Evolutionary conservation across 192 early-diverging fungal genomes (phyloP).

Genomic region (Thamnidium elegans): DNA sequence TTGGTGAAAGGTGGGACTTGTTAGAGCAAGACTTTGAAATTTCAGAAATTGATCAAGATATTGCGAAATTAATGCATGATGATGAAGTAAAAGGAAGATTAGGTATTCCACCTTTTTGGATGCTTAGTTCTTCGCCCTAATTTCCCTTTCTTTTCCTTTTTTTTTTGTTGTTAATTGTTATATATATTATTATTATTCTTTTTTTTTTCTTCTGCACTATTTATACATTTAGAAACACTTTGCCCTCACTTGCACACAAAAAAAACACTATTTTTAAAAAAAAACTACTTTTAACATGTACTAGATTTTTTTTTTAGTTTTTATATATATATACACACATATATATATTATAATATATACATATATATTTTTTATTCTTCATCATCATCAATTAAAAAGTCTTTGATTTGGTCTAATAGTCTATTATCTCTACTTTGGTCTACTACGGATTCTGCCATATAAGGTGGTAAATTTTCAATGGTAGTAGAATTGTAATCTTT

Average conservation of each 20-base stretch:
- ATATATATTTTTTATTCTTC: constrained; percentile 33
- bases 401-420: constrained; percentile 59
- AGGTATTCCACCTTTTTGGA: constrained; percentile 55
- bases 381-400: constrained; percentile 59
- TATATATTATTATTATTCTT: background rate
- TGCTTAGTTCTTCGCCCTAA: constrained; percentile 28
- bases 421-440: constrained; percentile 38
- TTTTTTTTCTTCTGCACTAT: too few species aligned
- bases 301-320: background rate
- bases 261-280: constrained; percentile 5
- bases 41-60: constrained; percentile 8
- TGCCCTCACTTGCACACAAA: background rate
- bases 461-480: constrained; percentile 42
- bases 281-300: background rate
- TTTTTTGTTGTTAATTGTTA: background rate
- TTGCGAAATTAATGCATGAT: constrained; percentile 1
- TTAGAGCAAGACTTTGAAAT: background rate
- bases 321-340: background rate
- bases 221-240: background rate
- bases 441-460: constrained; percentile 39
- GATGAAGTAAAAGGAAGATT: constrained; percentile 21
- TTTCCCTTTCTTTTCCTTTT: background rate
- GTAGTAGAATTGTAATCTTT: constrained; percentile 33
- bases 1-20: constrained; percentile 14
- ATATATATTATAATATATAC: too few species aligned